phyloP scores from a whole-genome alignment of 495 filamentous ascomycete genomes.

The Clavariopsis aquatica region DNA sequence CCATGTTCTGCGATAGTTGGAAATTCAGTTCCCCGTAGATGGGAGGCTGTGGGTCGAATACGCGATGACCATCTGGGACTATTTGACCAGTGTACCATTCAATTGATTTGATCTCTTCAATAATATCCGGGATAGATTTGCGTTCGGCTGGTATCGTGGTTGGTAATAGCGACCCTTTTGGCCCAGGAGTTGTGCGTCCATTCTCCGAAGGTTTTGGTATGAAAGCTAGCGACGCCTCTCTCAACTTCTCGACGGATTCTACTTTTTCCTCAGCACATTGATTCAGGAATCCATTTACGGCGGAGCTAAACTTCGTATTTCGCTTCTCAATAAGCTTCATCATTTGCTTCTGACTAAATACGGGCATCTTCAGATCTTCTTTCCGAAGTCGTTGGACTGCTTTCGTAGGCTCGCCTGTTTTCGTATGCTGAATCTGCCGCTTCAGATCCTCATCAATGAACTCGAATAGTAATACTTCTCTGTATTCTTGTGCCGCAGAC shows the following conservation, averaged over 20 bases:
- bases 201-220: constrained; percentile 56
- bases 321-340: constrained; percentile 86
- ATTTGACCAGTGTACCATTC: constrained; percentile 92
- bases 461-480: constrained; percentile 82
- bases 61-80: constrained; percentile 88
- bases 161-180: constrained; percentile 52
- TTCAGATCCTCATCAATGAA: constrained; percentile 91
- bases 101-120: constrained; percentile 75
- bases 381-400: constrained; percentile 64
- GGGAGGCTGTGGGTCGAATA: constrained; percentile 84
- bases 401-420: constrained; percentile 69
- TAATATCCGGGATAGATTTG: constrained; percentile 79
- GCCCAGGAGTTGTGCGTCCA: constrained; percentile 52
- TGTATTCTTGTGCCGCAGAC: constrained; percentile 46
- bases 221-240: constrained; percentile 51
- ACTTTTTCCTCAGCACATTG: constrained; percentile 63
- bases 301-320: constrained; percentile 79
- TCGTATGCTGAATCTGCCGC: constrained; percentile 67
- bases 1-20: constrained; percentile 80
- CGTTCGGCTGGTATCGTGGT: constrained; percentile 77
- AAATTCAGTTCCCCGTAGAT: constrained; percentile 85
- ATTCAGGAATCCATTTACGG: constrained; percentile 75
- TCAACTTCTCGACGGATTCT: constrained; percentile 69
- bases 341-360: constrained; percentile 91
- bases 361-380: constrained; percentile 89